Percentiles rank a stretch among this genome's conserved stretches.
Evolutionary conservation across 305 asterid genomes (phyloP).

Genomic region (Plantago lanceolata): DNA sequence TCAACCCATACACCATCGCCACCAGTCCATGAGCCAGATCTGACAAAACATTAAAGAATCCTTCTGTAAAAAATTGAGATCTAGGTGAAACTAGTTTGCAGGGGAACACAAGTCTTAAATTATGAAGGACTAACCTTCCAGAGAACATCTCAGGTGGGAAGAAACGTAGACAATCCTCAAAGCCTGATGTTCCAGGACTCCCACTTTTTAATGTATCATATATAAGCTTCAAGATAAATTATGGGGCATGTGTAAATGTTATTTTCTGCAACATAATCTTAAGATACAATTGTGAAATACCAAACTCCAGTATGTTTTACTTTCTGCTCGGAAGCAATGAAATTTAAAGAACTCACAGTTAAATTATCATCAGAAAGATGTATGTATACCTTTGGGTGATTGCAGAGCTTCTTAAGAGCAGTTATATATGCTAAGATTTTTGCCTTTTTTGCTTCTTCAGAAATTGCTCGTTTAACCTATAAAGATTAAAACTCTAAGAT

Average conservation of each 20-base stretch:
- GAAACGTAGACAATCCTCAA: constrained; percentile 83
- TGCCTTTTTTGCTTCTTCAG: constrained; percentile 71
- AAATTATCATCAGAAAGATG: constrained; percentile 11
- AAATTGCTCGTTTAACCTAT: constrained; percentile 87
- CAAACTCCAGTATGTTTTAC: constrained; percentile 6
- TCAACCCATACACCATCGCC: constrained; percentile 98
- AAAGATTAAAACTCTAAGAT: constrained; percentile 22
- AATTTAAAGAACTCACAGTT: constrained; percentile 18
- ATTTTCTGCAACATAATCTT: constrained; percentile 18
- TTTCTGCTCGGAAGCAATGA: constrained; percentile 18
- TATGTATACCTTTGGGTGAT: constrained; percentile 97
- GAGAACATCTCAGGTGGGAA: constrained; percentile 90
- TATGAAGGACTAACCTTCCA: constrained; percentile 95
- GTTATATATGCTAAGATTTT: constrained; percentile 93
- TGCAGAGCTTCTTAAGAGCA: constrained; percentile 96
- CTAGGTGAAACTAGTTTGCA: constrained; percentile 20
- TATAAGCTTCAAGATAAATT: constrained; percentile 61
- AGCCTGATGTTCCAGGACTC: constrained; percentile 88
- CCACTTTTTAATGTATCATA: constrained; percentile 83
- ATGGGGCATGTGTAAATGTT: constrained; percentile 27
- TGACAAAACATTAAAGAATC: constrained; percentile 30
- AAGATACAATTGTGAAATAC: constrained; percentile 6
- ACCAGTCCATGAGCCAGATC: constrained; percentile 98
- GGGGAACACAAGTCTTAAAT: constrained; percentile 3
- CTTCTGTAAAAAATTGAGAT: constrained; percentile 11